phyloP scores from a whole-genome alignment of 2,329 filamentous ascomycete genomes.

The Ploettnerulaceae sp. region DNA sequence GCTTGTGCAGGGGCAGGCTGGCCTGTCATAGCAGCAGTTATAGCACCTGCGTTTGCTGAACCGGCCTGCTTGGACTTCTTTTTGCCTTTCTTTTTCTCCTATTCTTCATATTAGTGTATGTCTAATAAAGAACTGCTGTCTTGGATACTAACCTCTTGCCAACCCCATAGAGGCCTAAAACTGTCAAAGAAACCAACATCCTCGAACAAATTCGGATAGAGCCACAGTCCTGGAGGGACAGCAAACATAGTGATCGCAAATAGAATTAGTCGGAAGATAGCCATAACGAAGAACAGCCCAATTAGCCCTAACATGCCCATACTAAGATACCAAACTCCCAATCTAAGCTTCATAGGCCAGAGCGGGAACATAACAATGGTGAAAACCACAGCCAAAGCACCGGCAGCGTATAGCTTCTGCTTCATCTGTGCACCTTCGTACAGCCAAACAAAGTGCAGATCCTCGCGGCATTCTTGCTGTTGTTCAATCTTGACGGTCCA shows the following conservation, averaged over 20 bases:
- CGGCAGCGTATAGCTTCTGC: constrained; percentile 83
- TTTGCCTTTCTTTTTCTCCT: constrained; percentile 36
- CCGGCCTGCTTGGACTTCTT: constrained; percentile 34
- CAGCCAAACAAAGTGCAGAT: constrained; percentile 94
- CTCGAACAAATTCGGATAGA: constrained; percentile 97
- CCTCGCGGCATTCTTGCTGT: constrained; percentile 82
- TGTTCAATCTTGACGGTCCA: constrained; percentile 96
- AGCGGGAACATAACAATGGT: constrained; percentile 90
- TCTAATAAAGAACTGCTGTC: neutral
- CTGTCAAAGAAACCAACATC: constrained; percentile 98
- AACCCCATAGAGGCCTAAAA: constrained; percentile 94
- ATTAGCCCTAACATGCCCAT: constrained; percentile 89
- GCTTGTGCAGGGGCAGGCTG: constrained; percentile 33
- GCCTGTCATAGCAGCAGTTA: constrained; percentile 32
- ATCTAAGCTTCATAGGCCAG: constrained; percentile 85
- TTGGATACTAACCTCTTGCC: constrained; percentile 74
- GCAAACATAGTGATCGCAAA: constrained; percentile 90
- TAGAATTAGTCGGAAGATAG: constrained; percentile 90
- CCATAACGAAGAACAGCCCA: constrained; percentile 94
- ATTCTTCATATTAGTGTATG: constrained; percentile 4
- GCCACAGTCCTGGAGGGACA: constrained; percentile 84
- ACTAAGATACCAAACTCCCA: constrained; percentile 95
- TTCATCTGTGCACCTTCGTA: constrained; percentile 93
- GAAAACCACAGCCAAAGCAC: constrained; percentile 79
- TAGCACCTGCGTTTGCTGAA: constrained; percentile 29